Conservation (phyloP, 192 early-diverging fungal genomes). For the Coemansia sp. region DNA sequence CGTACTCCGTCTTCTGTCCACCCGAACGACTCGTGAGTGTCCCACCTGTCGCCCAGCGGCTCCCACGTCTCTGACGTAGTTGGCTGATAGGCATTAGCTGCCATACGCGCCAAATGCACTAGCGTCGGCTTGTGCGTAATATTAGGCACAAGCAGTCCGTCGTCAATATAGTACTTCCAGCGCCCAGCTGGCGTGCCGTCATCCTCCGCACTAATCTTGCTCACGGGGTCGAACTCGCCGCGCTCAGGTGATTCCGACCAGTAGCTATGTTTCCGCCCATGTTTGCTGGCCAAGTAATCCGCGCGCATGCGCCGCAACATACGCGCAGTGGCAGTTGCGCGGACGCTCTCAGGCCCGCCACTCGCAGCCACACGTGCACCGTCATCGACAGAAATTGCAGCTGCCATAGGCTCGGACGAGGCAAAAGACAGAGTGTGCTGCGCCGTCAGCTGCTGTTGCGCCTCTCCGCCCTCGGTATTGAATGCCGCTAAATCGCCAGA, state of each 20-base stretch:
- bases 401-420: neutral
- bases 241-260: conserved; percentile 24
- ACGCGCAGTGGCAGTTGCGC: conserved; percentile 26
- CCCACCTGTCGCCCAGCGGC: conserved; percentile 66
- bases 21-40: conserved; percentile 67
- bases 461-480: neutral
- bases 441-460: conserved; percentile 5
- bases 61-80: conserved; percentile 65
- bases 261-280: conserved; percentile 44
- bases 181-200: conserved; percentile 17
- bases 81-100: conserved; percentile 81
- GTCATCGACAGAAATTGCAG: neutral
- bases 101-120: conserved; percentile 74
- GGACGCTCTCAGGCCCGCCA: conserved; percentile 3
- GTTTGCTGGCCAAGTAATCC: conserved; percentile 35
- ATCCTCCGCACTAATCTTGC: neutral
- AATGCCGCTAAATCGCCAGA: neutral
- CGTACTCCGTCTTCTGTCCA: conserved; percentile 75
- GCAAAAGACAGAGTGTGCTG: conserved; percentile 24
- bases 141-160: conserved; percentile 65
- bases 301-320: conserved; percentile 31
- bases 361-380: neutral
- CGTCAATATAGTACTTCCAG: conserved; percentile 52
- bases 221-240: neutral
- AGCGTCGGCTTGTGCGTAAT: conserved; percentile 72